Evolutionary conservation across 1,284 basidiomycete species (phyloP), one percentile per base, ranked within the genome.

Genomic region (Porogramme epimiltina): DNA sequence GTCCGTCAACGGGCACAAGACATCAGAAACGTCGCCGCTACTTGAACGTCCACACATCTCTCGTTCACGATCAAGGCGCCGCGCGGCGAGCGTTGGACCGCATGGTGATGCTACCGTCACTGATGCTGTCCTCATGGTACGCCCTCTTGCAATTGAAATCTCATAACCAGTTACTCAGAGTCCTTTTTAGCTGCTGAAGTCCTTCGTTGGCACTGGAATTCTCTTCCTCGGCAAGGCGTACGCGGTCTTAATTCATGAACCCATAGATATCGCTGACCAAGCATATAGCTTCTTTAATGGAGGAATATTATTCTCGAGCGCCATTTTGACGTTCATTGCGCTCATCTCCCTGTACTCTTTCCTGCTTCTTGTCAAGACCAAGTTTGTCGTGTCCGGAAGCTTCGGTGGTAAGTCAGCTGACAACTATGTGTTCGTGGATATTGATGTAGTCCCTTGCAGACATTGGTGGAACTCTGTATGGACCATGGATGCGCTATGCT

Each of bases 161-260:
- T 9, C 34, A 37, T 37, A n/a, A 37, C 28, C 28, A 13, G 13
- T 13, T 31, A 31, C 28, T 31, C 28, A 31, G n/a, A n/a, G 9
- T 37, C 16, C 18, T 37, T 34, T 45, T 20, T 56, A 94, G 93
- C 73, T 97, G 51, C 73, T 97, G 55, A 98, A 99, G 72, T 89
- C 93, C 0, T 99, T 99, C 66, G 88, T 99, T 45, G 96, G 96
- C 19, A 99, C 96, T 9, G 96, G 96, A 28, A 88, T 99, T 11
- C 72, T 99, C 23, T 99, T 99, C 77, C 81, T 99, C 45, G 97
- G 94, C 52, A 98, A 95, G 75, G 96, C 89, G 81, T 87, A 67
- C 65, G 87, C 16, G n/a, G 34, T 16, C 34, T 6, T 37, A 37
- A 37, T n/a, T 31, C 34, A 34, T 23, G 20, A 19, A 36, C 28